Conservation (phyloP, 2,329 filamentous ascomycete species). For the Westerdykella sp. region DNA sequence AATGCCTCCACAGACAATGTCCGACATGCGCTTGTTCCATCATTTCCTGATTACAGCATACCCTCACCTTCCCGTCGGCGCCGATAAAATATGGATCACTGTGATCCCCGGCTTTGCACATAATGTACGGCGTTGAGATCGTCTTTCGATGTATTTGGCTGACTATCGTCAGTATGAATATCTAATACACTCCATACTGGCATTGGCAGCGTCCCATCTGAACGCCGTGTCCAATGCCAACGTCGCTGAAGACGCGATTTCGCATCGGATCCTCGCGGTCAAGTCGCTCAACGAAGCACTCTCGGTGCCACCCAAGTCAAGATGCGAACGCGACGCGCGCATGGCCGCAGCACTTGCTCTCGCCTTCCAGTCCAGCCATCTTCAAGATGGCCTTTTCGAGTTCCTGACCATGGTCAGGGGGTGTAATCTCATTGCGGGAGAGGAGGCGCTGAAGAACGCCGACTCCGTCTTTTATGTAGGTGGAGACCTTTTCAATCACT, state of each 20-base stretch:
- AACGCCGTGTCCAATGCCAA: conserved; percentile 45
- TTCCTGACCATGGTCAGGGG: conserved; percentile 36
- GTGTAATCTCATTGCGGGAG: conserved; percentile 30
- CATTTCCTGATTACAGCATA: conserved; percentile 58
- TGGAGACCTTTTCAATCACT: neutral
- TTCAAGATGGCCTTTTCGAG: conserved; percentile 33
- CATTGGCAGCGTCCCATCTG: conserved; percentile 61
- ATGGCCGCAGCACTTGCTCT: conserved; percentile 35
- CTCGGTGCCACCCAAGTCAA: conserved; percentile 27
- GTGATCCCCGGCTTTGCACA: conserved; percentile 62
- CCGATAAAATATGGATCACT: conserved; percentile 61
- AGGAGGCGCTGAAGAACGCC: conserved; percentile 13
- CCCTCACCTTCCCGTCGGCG: conserved; percentile 59
- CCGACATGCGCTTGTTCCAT: conserved; percentile 64
- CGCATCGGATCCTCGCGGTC: conserved; percentile 60
- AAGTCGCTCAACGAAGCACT: conserved; percentile 39
- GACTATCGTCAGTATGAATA: conserved; percentile 50
- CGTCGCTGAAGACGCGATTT: conserved; percentile 54
- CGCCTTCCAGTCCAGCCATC: conserved; percentile 35
- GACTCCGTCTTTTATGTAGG: conserved; percentile 28
- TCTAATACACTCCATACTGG: conserved; percentile 65
- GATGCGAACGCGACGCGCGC: conserved; percentile 31
- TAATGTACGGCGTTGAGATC: conserved; percentile 44
- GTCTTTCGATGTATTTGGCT: conserved; percentile 3
- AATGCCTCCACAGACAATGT: conserved; percentile 26